Conservation (phyloP, 2,329 filamentous ascomycete species). For the Chalaropsis thielavioides region DNA sequence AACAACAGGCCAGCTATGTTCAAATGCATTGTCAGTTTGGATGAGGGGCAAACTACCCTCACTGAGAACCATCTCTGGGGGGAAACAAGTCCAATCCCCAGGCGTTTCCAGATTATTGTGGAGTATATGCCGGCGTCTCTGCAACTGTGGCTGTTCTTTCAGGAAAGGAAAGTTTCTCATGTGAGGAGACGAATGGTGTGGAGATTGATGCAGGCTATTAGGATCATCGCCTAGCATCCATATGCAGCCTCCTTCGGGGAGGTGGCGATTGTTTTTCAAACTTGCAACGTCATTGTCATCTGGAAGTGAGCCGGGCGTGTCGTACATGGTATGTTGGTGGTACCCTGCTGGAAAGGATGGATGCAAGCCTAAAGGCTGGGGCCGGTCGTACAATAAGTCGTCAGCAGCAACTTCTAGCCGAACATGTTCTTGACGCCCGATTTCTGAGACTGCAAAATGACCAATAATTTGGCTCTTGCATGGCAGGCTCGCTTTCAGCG, state of each 20-base stretch:
- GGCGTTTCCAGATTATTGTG: not conserved
- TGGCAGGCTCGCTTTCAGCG: not conserved
- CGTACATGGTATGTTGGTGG: not conserved
- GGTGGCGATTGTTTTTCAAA: not conserved
- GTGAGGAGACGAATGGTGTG: not conserved
- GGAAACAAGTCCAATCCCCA: not conserved
- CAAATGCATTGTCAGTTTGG: not conserved
- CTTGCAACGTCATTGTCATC: not conserved
- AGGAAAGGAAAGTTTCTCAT: not conserved
- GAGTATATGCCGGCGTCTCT: not conserved
- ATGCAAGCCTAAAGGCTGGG: not conserved
- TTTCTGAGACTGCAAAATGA: not conserved
- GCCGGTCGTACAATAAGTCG: not conserved
- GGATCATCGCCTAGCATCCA: not conserved
- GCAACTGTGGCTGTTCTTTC: not conserved
- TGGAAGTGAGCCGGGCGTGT: not conserved
- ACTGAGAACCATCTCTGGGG: not conserved
- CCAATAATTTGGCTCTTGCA: not conserved
- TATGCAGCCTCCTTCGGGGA: not conserved
- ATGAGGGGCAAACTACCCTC: not conserved
- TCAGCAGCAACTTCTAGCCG: not conserved
- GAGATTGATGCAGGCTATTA: not conserved
- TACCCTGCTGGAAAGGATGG: not conserved
- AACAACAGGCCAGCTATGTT: not conserved
- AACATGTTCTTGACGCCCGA: not conserved